Evolutionary conservation across 2,329 filamentous ascomycete species (phyloP), one percentile per base, ranked within the genome.

Genomic region (Epichloe scottii): DNA sequence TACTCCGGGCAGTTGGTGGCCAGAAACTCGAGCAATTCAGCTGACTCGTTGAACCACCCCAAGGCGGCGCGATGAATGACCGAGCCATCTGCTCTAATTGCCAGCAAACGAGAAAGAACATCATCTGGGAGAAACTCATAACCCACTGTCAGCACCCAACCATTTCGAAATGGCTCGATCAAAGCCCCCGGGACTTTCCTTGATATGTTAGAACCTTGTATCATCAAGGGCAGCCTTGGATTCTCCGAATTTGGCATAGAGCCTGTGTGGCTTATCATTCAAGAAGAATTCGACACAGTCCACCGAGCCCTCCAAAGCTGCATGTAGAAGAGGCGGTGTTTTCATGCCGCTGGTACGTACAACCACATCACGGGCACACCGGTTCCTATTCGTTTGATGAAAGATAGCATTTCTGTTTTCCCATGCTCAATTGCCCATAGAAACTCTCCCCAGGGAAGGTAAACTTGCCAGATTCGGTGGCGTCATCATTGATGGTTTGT

Each of bases 281-380:
- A 89, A 66, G 63, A 91, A 87, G 79, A 86, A 94, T 60, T 93
- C 82, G 0, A 88, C 78, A 17, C 76, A 75, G 39, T 84, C 77
- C n/a, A 91, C 62, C 19, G 72, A 84, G 3, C 81, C 79, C 2
- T 59, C 58, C 8, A 68, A 58, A 12, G 78, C 81, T 43, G 82
- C 81, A 54, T 75, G 67, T 1, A 87, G 71, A 8, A 87, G 66
- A 3, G 83, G 85, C 2, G 82, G 77, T 0, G 68, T 71, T 35
- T 70, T 68, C 48, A 68, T 61, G 10, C 72, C 75, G 0, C 63
- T 65, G 3, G 66, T 59, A 40, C 62, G 68, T 12, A 62, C 58
- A 4, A 71, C 65, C 35, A 71, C 62, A 33, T 70, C 68, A 12
- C 78, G 75, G 85, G 84, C 53, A 91, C 76, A 1, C 85, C 85